These are phyloP conservation scores for Komagataella pastoris DNA, from an alignment of 805 yeast species.

Conservation along the genomic window DNA sequence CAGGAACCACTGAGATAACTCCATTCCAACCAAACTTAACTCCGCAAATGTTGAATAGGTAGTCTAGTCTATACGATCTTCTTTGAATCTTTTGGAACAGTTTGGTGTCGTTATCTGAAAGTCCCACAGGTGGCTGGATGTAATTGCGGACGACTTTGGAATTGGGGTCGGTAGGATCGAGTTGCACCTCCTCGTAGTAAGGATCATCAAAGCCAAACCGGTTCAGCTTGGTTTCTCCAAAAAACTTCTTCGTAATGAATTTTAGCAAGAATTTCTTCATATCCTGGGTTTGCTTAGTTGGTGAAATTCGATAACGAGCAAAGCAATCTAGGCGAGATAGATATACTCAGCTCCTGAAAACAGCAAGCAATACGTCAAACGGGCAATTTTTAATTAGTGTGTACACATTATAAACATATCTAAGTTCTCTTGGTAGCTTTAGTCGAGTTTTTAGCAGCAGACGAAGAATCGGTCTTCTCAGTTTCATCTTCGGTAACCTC, in stretches of 20 bases:
- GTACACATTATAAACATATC: not conserved
- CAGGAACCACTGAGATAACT: slow-evolving; percentile 56
- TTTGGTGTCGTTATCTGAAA: slow-evolving; percentile 37
- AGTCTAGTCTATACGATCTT: slow-evolving; percentile 56
- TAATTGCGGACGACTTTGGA: not conserved
- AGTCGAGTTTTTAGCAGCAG: not conserved
- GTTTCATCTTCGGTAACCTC: not conserved
- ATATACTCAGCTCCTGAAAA: not conserved
- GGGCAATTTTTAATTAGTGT: not conserved
- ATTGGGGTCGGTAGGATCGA: not conserved
- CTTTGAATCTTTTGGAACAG: slow-evolving; percentile 37
- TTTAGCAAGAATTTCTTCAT: not conserved
- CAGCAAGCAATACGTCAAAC: not conserved
- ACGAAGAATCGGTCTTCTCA: not conserved
- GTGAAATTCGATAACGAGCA: not conserved
- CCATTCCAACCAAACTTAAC: slow-evolving; percentile 59
- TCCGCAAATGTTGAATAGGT: slow-evolving; percentile 49
- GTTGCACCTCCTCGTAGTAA: slow-evolving; percentile 1
- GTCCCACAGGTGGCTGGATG: slow-evolving; percentile 35
- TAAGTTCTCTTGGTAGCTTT: not conserved
- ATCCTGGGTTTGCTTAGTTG: not conserved
- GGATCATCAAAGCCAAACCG: slow-evolving; percentile 1
- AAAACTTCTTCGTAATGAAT: not conserved
- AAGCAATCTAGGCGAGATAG: not conserved
- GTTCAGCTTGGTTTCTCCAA: not conserved